phyloP scores from a whole-genome alignment of 2,329 filamentous ascomycete genomes.

The Bipolaris gigantea region DNA sequence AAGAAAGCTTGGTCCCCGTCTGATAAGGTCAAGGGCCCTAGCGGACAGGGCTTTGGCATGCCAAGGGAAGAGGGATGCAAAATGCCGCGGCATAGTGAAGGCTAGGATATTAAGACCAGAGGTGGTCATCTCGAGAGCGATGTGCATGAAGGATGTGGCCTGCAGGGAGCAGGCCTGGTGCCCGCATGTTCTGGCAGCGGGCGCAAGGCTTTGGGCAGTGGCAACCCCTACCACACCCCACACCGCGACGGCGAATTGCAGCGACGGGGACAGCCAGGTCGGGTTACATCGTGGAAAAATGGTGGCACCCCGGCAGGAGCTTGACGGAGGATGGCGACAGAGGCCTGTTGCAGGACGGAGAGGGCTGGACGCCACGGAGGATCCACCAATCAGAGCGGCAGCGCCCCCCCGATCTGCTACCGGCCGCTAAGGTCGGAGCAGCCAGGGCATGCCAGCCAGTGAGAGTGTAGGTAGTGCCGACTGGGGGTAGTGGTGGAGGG shows the following conservation, averaged over 20 bases:
- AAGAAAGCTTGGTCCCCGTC: slow-evolving; percentile 39
- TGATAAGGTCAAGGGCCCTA: slow-evolving; percentile 45
- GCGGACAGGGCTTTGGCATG: slow-evolving; percentile 28
- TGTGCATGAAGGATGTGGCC: slow-evolving; percentile 35
- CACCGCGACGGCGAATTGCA: slow-evolving; percentile 41
- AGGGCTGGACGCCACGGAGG: slow-evolving; percentile 36
- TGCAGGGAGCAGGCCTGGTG: slow-evolving; percentile 37
- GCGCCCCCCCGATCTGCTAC: slow-evolving; percentile 33
- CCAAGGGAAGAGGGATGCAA: slow-evolving; percentile 38
- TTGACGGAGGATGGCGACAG: slow-evolving; percentile 33
- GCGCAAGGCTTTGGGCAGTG: slow-evolving; percentile 41
- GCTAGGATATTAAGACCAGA: slow-evolving; percentile 38
- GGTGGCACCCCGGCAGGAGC: slow-evolving; percentile 28
- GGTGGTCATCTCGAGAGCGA: slow-evolving; percentile 32
- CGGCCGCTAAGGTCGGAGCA: slow-evolving; percentile 41
- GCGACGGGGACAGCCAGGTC: slow-evolving; percentile 32
- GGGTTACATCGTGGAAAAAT: slow-evolving; percentile 43
- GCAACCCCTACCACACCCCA: slow-evolving; percentile 41
- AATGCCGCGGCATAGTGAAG: slow-evolving; percentile 38
- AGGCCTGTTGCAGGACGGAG: slow-evolving; percentile 40
- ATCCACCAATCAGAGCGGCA: slow-evolving; percentile 31
- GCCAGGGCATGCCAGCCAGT: slow-evolving; percentile 32
- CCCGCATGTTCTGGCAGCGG: slow-evolving; percentile 40
- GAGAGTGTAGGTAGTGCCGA: slow-evolving; percentile 20
- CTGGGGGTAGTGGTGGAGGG: background rate